Conservation (phyloP, 1,284 basidiomycete genomes). For the Cutaneotrichosporon mucoides region DNA sequence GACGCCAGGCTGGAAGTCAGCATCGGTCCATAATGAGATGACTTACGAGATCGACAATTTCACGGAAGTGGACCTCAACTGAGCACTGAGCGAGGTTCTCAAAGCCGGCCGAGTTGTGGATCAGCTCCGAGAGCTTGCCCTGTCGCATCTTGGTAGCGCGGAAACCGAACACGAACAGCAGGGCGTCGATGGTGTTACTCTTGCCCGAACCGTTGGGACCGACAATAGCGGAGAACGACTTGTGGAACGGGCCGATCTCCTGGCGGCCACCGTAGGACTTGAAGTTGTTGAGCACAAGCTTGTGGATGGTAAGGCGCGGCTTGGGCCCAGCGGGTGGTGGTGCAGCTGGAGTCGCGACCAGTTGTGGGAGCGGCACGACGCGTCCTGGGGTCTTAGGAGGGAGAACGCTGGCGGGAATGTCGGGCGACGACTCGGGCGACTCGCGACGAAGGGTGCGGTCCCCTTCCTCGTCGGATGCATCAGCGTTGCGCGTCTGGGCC, state of each 20-base stretch:
- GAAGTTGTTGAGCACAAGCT: slow-evolving; percentile 91
- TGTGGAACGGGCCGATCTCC: slow-evolving; percentile 98
- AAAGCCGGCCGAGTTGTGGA: slow-evolving; percentile 86
- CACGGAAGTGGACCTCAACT: slow-evolving; percentile 93
- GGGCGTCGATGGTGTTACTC: slow-evolving; percentile 97
- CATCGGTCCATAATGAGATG: background rate
- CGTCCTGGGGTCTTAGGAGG: slow-evolving; percentile 20
- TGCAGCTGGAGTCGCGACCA: slow-evolving; percentile 21
- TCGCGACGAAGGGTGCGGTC: too few species aligned
- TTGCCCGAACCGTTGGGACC: slow-evolving; percentile 96
- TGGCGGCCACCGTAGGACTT: slow-evolving; percentile 96
- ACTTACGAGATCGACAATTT: slow-evolving; percentile 81
- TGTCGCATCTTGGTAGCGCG: slow-evolving; percentile 97
- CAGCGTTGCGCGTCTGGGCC: too few species aligned
- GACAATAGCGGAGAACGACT: slow-evolving; percentile 96
- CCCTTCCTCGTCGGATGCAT: too few species aligned
- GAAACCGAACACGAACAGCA: slow-evolving; percentile 97
- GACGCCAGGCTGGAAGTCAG: slow-evolving; percentile 66
- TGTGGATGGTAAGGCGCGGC: slow-evolving; percentile 86
- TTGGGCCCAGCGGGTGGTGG: slow-evolving; percentile 54
- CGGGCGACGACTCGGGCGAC: slow-evolving; percentile 15
- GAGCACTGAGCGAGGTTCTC: slow-evolving; percentile 80
- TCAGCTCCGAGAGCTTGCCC: slow-evolving; percentile 93
- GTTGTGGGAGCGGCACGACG: slow-evolving; percentile 8
- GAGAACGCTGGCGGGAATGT: slow-evolving; percentile 8